Percentiles rank a stretch among this genome's conserved stretches.
phyloP scores from a whole-genome alignment of 1,139 yeast species.

The Suhomyces kunorum region DNA sequence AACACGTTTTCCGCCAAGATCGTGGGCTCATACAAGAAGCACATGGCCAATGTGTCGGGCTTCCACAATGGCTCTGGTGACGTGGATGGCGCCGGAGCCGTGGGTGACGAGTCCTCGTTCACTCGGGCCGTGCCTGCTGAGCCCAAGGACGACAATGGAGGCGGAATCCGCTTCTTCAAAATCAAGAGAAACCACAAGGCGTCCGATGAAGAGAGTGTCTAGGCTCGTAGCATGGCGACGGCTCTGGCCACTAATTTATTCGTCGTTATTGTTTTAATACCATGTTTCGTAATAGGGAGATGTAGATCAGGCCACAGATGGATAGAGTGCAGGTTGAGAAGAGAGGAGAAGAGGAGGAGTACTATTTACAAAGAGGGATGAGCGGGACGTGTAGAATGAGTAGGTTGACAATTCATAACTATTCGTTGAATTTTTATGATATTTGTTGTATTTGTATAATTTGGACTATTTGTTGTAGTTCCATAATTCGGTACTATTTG shows the following conservation, averaged over 20 bases:
- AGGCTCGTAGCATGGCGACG: slow-evolving; percentile 9
- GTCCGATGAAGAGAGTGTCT: slow-evolving; percentile 63
- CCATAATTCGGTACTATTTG: too few species aligned
- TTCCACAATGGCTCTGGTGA: too few species aligned
- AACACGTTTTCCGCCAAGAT: slow-evolving; percentile 56
- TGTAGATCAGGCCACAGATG: too few species aligned
- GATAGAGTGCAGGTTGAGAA: too few species aligned
- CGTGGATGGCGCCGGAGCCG: slow-evolving; percentile 20
- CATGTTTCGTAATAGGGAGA: slow-evolving; percentile 5
- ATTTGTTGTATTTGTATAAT: too few species aligned
- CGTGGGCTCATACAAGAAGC: slow-evolving; percentile 48
- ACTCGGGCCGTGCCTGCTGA: slow-evolving; percentile 41
- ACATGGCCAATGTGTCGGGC: slow-evolving; percentile 43
- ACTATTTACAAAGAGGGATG: too few species aligned
- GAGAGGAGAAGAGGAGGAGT: too few species aligned
- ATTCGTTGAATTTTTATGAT: too few species aligned
- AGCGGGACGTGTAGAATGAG: too few species aligned
- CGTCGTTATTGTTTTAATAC: slow-evolving; percentile 6
- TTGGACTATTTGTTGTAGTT: too few species aligned
- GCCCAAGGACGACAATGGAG: slow-evolving; percentile 40
- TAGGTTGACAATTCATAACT: too few species aligned
- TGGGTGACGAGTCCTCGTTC: slow-evolving; percentile 48
- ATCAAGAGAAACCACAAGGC: slow-evolving; percentile 67
- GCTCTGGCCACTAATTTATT: slow-evolving; percentile 6
- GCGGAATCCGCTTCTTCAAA: slow-evolving; percentile 78